Conservation (phyloP, 768 basidiomycete genomes). For the Suillus alpinus region DNA sequence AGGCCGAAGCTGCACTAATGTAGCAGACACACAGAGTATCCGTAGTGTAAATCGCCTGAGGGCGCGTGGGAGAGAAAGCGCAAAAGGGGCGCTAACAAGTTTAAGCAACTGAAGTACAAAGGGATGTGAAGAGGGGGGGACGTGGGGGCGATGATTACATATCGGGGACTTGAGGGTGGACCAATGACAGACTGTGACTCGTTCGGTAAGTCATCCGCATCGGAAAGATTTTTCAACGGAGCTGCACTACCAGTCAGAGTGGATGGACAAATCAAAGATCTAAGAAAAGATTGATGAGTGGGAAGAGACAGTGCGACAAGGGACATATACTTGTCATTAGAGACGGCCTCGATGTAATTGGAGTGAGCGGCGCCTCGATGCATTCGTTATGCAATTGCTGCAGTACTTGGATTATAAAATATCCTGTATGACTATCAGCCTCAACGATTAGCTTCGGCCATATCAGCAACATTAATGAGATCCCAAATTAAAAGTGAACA, state of each 20-base stretch:
- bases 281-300: background rate
- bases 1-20: no score
- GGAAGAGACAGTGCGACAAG: background rate
- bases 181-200: background rate
- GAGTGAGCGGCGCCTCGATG: background rate
- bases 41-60: no score
- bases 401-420: background rate
- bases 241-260: background rate
- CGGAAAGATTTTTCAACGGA: background rate
- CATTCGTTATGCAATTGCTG: background rate
- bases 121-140: background rate
- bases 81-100: background rate
- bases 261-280: background rate
- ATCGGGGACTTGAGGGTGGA: background rate
- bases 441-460: background rate
- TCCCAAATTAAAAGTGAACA: background rate
- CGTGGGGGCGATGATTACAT: background rate
- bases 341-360: background rate
- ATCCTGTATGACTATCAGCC: background rate
- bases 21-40: no score
- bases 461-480: background rate
- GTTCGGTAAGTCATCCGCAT: background rate
- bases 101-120: background rate
- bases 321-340: background rate
- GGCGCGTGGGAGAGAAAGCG: background rate